Conservation (phyloP, 1,139 yeast genomes). For the Saccharomyces hybrid region DNA sequence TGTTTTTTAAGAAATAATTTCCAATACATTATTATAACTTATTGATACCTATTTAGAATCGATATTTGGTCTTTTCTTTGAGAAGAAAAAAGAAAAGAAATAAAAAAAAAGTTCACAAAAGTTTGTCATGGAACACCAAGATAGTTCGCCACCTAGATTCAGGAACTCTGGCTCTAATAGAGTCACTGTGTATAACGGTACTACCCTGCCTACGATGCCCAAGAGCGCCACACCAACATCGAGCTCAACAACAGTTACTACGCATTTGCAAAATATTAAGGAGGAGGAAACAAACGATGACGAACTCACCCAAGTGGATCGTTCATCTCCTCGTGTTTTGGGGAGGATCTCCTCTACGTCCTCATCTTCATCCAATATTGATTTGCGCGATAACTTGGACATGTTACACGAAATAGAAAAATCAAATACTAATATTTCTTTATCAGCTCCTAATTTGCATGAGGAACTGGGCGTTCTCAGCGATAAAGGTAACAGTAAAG, state of each 20-base stretch:
- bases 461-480: background rate
- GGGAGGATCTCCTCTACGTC: background rate
- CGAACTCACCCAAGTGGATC: slow-evolving; percentile 7
- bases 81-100: background rate
- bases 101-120: background rate
- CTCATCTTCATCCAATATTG: background rate
- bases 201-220: background rate
- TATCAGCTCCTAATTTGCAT: background rate
- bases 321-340: background rate
- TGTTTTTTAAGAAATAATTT: background rate
- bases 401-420: background rate
- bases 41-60: background rate
- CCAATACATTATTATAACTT: background rate
- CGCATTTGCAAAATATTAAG: slow-evolving; percentile 21
- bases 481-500: slow-evolving; percentile 9
- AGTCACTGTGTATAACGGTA: background rate
- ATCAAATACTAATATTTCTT: background rate
- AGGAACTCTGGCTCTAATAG: background rate
- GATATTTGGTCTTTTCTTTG: background rate
- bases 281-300: slow-evolving; percentile 19
- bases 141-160: background rate
- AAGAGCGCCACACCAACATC: background rate
- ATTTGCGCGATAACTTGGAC: background rate
- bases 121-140: background rate
- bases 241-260: slow-evolving; percentile 1